These are phyloP conservation scores for Ormosia emarginata DNA, from an alignment of 306 rosid genomes.

Conservation along the genomic window DNA sequence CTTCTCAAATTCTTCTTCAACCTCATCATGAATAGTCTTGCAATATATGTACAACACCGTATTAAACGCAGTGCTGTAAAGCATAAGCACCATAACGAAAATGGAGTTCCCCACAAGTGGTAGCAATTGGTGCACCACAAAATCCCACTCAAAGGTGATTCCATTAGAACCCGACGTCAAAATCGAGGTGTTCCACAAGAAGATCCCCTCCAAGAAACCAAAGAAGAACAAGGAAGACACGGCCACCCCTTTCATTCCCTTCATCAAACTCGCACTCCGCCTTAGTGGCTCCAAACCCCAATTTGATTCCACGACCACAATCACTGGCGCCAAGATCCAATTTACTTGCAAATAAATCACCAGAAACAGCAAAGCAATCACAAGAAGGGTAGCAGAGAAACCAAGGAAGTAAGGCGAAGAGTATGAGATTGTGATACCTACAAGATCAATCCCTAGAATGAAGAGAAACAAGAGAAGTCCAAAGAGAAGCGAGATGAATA, in stretches of 20 bases:
- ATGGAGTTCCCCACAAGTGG: neutral
- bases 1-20: too few species aligned
- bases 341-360: constrained; percentile 35
- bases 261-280: constrained; percentile 38
- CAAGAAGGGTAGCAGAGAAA: neutral
- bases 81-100: neutral
- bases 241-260: constrained; percentile 43
- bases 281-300: constrained; percentile 46
- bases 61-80: neutral
- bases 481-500: neutral
- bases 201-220: constrained; percentile 17
- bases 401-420: constrained; percentile 32
- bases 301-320: constrained; percentile 39
- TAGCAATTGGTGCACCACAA: neutral
- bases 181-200: constrained; percentile 14
- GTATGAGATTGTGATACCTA: constrained; percentile 20
- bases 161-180: neutral
- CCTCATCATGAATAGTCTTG: neutral
- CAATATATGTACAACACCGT: neutral
- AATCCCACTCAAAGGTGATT: neutral
- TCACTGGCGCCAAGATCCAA: constrained; percentile 38
- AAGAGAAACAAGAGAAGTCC: constrained; percentile 13
- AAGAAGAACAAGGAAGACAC: constrained; percentile 29
- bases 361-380: neutral
- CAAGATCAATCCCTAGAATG: neutral